Percentiles rank a stretch among this genome's conserved stretches.
Evolutionary conservation across 1,284 basidiomycete genomes (phyloP).

Genomic region (Somion occarium): DNA sequence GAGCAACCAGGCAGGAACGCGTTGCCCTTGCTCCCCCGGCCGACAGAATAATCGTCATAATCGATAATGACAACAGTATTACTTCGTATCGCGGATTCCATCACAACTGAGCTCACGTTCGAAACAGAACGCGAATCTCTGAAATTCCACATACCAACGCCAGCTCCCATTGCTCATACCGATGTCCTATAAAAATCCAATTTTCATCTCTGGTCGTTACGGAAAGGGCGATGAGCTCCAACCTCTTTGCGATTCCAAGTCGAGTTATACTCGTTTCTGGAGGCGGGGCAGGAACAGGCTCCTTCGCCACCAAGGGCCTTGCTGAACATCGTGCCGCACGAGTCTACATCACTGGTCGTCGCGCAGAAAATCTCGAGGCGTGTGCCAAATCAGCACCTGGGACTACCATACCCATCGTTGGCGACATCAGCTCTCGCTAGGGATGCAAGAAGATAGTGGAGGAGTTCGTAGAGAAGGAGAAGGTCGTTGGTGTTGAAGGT

Average conservation of each 20-base stretch:
- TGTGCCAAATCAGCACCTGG: conserved; percentile 4
- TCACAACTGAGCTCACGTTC: too few relatives aligned
- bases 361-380: conserved; percentile 7
- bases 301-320: conserved; percentile 14
- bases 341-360: conserved; percentile 18
- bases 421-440: conserved; percentile 15
- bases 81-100: too few relatives aligned
- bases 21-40: too few relatives aligned
- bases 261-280: conserved; percentile 16
- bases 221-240: background rate
- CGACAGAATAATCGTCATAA: too few relatives aligned
- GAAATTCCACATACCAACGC: too few relatives aligned
- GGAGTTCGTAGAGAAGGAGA: conserved; percentile 14
- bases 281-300: conserved; percentile 13
- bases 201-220: too few relatives aligned
- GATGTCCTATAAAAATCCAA: too few relatives aligned
- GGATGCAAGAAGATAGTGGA: conserved; percentile 13
- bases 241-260: conserved; percentile 11
- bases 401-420: conserved; percentile 14
- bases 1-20: too few relatives aligned
- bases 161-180: too few relatives aligned
- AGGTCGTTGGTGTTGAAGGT: conserved; percentile 10
- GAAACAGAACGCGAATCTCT: too few relatives aligned
- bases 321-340: conserved; percentile 11
- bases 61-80: too few relatives aligned